These are phyloP conservation scores for Zanthoxylum bungeanum DNA, from an alignment of 345 rosid species.

Conservation along the genomic window DNA sequence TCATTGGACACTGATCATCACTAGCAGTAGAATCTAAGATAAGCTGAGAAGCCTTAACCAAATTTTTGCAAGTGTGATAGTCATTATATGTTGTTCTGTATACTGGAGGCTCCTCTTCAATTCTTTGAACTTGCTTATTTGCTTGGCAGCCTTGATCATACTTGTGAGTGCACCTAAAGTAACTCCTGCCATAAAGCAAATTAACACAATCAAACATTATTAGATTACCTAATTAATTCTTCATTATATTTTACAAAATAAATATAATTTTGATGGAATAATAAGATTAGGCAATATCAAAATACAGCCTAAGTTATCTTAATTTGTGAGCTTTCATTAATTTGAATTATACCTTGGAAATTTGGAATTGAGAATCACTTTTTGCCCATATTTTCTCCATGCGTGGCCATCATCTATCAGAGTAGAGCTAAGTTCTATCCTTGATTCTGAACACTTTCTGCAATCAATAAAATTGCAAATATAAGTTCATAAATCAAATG, in stretches of 20 bases:
- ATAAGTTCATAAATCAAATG: background rate
- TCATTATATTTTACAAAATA: background rate
- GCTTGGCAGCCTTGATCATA: slow-evolving; percentile 44
- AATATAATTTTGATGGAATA: no score
- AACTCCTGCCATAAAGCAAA: slow-evolving; percentile 32
- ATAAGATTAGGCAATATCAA: no score
- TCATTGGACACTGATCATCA: slow-evolving; percentile 21
- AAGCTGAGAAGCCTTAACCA: slow-evolving; percentile 18
- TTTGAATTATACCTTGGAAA: slow-evolving; percentile 41
- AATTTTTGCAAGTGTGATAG: slow-evolving; percentile 34
- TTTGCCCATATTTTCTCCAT: slow-evolving; percentile 75
- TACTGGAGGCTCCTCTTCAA: slow-evolving; percentile 30
- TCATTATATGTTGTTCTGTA: slow-evolving; percentile 36
- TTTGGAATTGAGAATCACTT: slow-evolving; percentile 39
- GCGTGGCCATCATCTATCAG: slow-evolving; percentile 45
- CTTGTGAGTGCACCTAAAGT: slow-evolving; percentile 58
- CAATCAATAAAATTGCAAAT: background rate
- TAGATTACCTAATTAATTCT: background rate
- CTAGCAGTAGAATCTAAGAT: slow-evolving; percentile 12
- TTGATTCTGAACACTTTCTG: slow-evolving; percentile 34
- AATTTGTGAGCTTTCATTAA: background rate
- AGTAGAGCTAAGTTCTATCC: slow-evolving; percentile 1
- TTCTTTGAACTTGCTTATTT: slow-evolving; percentile 47
- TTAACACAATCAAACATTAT: background rate
- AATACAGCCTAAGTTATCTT: background rate